Evolutionary conservation across 371 early-diverging fungal genomes (phyloP), one percentile per base, ranked within the genome.

Genomic region (Mucor saturninus): DNA sequence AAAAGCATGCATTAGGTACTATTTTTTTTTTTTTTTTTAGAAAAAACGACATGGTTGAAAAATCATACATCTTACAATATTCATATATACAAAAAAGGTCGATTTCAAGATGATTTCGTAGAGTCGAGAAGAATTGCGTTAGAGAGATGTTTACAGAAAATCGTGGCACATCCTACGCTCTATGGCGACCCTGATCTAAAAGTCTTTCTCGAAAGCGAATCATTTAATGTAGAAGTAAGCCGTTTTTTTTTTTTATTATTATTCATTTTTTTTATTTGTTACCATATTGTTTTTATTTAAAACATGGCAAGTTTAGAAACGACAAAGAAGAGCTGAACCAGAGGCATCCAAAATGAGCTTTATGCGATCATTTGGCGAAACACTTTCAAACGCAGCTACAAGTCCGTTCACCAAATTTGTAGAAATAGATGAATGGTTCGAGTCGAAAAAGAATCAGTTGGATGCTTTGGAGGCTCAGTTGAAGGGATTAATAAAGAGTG

Each of bases 31-130:
- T 39, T 39, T 21, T 21, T 21, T 21, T 21, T 21, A 21, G 1
- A 21, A 21, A 21, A 21, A 21, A 21, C 21, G 1, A 21, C 21
- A 21, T 21, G 21, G 21, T 21, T 21, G 21, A 21, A 21, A 21
- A 21, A 21, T 21, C 21, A 21, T 21, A 21, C 21, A 21, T 21
- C 21, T 21, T 21, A 21, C 21, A 21, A 21, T 21, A 21, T 21
- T 21, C 21, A 21, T 21, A 21, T 21, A 6, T 26, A 43, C 28
- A 8, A 8, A 54, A 6, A 68, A 85, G 94, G 97, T 8, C 89
- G 98, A 13, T 98, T 98, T 65, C 93, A 94, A 72, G 94, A 95
- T 59, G 96, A 95, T 58, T 98, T 98, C 86, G 91, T 98, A 9
- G 96, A 96, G 72, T 85, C 85, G 6, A 66, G 98, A 21, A 85